Base-by-base conservation (phyloP, 768 basidiomycete species). In the Tulasnella calospora region DNA sequence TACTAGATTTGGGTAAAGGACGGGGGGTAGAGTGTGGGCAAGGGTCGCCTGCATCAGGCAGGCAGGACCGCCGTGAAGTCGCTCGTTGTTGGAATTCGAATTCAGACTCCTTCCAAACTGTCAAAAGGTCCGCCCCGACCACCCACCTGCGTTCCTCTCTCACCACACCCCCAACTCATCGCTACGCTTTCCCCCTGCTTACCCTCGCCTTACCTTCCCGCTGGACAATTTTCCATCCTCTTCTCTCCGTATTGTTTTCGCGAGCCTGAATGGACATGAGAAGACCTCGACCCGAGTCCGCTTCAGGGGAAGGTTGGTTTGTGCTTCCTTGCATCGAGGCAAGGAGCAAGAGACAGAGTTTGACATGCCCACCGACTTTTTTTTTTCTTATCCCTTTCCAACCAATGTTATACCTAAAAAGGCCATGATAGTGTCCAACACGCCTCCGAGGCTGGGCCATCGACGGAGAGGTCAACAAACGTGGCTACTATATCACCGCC, bases 161-260 rank as follows among this genome's bases (percentile, higher is more conserved):
- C 61, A 67, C 61, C 61, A 67, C 61, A 67, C 61, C 61, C 61
- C 61, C 61, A 67, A 67, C 61, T 67, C 61, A 67, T 67, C 61
- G 27, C 27, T n/a, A 57, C 55, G 55, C 55, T 57, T 57, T 35
- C 27, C 61, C 61, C 61, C 33, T 67, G 30, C 61, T 27, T 67
- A 35, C 61, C 61, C 61, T 57, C 55, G 55, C 23, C 23, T 57
- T 57, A 57, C 55, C 61, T 35, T 67, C 61, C 27, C 61, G 61
- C 61, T 67, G 61, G 61, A 67, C 61, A 67, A 67, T 67, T 67
- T 35, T 35, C 33, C 61, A 21, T n/a, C 51, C 23, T 12, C 51
- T n/a, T n/a, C 51, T 23, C 51, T 51, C 51, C 51, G 51, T 51
- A 51, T 23, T 51, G 21, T 51, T 67, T 27, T 67, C 61, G 27